Base-by-base conservation (phyloP, 768 basidiomycete species). In the Leccinum truebloodii region DNA sequence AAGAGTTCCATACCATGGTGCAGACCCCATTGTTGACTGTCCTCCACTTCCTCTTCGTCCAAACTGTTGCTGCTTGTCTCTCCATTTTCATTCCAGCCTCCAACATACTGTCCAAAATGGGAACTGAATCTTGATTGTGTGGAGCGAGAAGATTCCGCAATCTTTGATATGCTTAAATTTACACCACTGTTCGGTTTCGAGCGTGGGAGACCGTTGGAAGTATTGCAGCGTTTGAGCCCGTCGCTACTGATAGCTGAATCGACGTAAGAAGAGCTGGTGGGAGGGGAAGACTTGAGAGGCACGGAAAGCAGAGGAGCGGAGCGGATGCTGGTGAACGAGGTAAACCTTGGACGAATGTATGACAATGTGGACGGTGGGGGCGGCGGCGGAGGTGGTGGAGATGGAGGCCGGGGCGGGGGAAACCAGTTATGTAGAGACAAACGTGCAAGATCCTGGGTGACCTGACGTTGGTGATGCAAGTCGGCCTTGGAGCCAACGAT, bases 401-500 rank as follows among this genome's bases (percentile, higher is more conserved):
- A 80, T 52, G 86, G 84, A 7, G 87, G 86, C 54, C 77, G 79
- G 12, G 90, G 89, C 59, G 91, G 91, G 10, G 92, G 92, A 65
- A 93, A 93, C 94, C 94, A 95, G 54, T 86, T 88, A 65, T 90
- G 88, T 50, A 96, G 78, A 13, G 89, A 88, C 59, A 90, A 80
- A n/a, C 91, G 87, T 57, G 91, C 93, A 60, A 89, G 81, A 75
- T 93, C 92, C 55, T 88, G 79, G 6, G 91, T 89, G 63, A 94
- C 89, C 69, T 90, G 87, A 52, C 91, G 86, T 62, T 86, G 81
- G 44, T 79, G 78, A 60, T 83, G 75, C 61, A 94, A 82, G 79
- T 94, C 91, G 67, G 91, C 89, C 75, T 98, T 98, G 63, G 95
- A 86, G 59, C 95, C 95, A 67, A 97, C 94, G 68, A 98, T 92